A percentile compares a stretch with the other conserved stretches of the same genome.
phyloP scores from a whole-genome alignment of 345 rosid genomes.

The Populus alba region DNA sequence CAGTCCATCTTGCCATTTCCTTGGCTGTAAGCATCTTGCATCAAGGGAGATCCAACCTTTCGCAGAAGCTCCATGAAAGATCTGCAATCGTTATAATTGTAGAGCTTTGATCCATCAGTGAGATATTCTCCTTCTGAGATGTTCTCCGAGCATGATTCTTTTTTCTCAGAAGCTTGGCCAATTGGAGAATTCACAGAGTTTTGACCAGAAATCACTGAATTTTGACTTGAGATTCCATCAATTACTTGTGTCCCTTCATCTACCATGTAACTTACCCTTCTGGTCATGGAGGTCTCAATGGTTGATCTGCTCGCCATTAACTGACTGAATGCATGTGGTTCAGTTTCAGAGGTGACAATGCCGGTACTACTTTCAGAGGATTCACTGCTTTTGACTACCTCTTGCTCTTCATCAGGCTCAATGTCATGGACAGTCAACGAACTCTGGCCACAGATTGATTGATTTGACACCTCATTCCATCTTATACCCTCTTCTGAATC shows the following conservation, averaged over 20 bases:
- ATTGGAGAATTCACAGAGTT: conserved; percentile 36
- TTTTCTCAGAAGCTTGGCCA: conserved; percentile 47
- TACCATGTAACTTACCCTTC: conserved; percentile 13
- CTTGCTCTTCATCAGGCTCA: conserved; percentile 48
- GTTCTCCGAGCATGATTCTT: conserved; percentile 48
- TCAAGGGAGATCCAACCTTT: conserved; percentile 39
- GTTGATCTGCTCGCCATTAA: conserved; percentile 28
- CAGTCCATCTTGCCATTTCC: conserved; percentile 22
- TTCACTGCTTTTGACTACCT: conserved; percentile 43
- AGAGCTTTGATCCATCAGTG: conserved; percentile 14
- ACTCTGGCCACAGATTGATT: conserved; percentile 39
- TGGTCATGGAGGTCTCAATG: conserved; percentile 23
- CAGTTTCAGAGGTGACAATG: conserved; percentile 31
- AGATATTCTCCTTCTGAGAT: conserved; percentile 39
- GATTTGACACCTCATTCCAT: conserved; percentile 38
- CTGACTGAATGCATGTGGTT: conserved; percentile 24
- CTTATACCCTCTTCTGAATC: conserved; percentile 51
- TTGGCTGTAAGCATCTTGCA: conserved; percentile 25
- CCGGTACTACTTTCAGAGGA: conserved; percentile 41
- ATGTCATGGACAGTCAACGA: conserved; percentile 38
- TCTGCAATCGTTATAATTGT: conserved; percentile 20
- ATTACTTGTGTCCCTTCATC: conserved; percentile 17
- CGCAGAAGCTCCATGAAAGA: conserved; percentile 59
- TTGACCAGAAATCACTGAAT: conserved; percentile 53
- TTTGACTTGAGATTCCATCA: conserved; percentile 48